Base-by-base conservation (phyloP, 371 early-diverging fungal genomes). In the Homolaphlyctis polyrhiza region DNA sequence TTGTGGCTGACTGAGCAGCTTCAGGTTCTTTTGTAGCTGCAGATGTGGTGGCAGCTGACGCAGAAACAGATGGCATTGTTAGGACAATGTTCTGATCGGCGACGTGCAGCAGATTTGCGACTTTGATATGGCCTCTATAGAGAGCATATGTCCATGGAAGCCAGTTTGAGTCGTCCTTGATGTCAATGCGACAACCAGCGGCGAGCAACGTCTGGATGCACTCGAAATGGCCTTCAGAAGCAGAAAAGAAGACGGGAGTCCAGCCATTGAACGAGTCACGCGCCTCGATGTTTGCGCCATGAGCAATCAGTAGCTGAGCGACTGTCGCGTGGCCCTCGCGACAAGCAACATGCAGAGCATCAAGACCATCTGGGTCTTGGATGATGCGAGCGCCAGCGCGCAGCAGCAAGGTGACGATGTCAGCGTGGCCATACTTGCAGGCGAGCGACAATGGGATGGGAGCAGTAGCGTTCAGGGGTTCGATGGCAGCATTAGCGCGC, bases 211-310 rank as follows among this genome's bases (percentile, higher is more conserved):
- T 81, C 34, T 83, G 78, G 1, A 91, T 91, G 72, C 93, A 91
- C 27, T 88, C 89, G 0, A 80, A 75, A 68, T 95, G 89, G 1
- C 98, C 98, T 64, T 96, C 95, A 57, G 87, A 86, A 25, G 93
- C 94, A 4, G 95, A 92, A 81, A 93, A 96, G 64, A 97, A 97
- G 2, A 96, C 71, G 0, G 97, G 94, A 2, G 95, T 91, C 98
- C 98, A 97, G 8, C 92, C 88, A 71, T 92, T 88, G 75, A 94
- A 91, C 71, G 87, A 88, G 73, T 97, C 98, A 1, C 78, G 74
- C 13, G 81, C 81, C 47, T 96, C 88, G n/a, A 92, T 79, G 21
- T 90, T 86, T 2, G 84, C 84, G 1, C 86, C 86, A 47, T 90
- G 83, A n/a, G 74, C 80, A 28, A 93, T 85, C 35, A 98, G 72